These are phyloP conservation scores for Neurospora cerealis DNA, from an alignment of 495 filamentous ascomycete species.

Conservation along the genomic window DNA sequence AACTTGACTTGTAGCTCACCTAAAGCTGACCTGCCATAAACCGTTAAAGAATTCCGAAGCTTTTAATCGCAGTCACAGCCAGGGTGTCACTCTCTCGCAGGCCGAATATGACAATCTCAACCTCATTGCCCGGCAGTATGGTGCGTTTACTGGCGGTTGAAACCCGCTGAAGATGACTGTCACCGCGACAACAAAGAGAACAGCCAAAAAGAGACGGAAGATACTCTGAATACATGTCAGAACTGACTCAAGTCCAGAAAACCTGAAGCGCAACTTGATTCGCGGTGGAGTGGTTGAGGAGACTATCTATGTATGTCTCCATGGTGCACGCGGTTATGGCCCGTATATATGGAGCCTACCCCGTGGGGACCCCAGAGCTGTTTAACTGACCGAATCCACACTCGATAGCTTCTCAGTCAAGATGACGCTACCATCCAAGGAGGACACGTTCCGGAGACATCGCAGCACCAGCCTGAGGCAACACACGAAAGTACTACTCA, in stretches of 20 bases:
- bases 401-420: slow-evolving; percentile 41
- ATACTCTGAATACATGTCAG: neutral
- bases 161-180: neutral
- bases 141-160: slow-evolving; percentile 12
- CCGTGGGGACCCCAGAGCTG: slow-evolving; percentile 1
- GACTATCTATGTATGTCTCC: slow-evolving; percentile 45
- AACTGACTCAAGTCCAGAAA: slow-evolving; percentile 32
- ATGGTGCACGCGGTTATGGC: neutral
- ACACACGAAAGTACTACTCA: slow-evolving; percentile 20
- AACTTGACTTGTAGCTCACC: neutral
- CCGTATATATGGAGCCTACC: neutral
- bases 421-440: slow-evolving; percentile 26
- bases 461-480: slow-evolving; percentile 1
- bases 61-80: neutral
- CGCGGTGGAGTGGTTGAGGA: slow-evolving; percentile 52
- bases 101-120: slow-evolving; percentile 25
- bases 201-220: neutral
- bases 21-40: neutral
- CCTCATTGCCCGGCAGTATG: slow-evolving; percentile 21
- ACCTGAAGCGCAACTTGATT: slow-evolving; percentile 51
- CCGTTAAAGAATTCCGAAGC: slow-evolving; percentile 5
- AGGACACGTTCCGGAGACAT: slow-evolving; percentile 10
- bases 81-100: slow-evolving; percentile 16
- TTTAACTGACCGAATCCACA: slow-evolving; percentile 5
- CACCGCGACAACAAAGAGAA: neutral